Percentiles rank a stretch among this genome's conserved stretches.
phyloP scores from a whole-genome alignment of 1,284 basidiomycete genomes.

The Sanguinoderma infundibulare region DNA sequence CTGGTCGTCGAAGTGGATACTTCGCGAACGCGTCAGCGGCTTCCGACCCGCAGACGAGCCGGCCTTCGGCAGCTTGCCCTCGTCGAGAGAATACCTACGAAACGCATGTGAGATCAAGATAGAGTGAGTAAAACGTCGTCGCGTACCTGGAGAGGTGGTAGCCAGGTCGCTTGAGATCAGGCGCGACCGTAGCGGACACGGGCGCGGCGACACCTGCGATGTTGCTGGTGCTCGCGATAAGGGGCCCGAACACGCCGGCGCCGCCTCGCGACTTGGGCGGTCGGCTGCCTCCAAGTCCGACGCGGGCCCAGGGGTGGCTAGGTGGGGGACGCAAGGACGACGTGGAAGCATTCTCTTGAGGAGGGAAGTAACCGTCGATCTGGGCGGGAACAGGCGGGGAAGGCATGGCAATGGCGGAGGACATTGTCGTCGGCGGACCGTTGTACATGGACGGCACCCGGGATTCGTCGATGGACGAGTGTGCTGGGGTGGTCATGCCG shows the following conservation, averaged over 20 bases:
- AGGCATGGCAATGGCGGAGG: conserved; percentile 12
- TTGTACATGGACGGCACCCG: conserved; percentile 24
- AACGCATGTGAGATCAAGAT: background rate
- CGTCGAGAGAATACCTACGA: conserved; percentile 33
- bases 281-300: conserved; percentile 27
- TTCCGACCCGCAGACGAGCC: background rate
- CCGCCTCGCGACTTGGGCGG: conserved; percentile 57
- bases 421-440: conserved; percentile 6
- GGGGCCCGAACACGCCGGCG: conserved; percentile 74
- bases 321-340: conserved; percentile 17
- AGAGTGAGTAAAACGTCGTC: conserved; percentile 13
- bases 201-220: conserved; percentile 65
- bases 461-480: conserved; percentile 31
- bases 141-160: conserved; percentile 66
- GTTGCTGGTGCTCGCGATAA: conserved; percentile 76
- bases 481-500: conserved; percentile 25
- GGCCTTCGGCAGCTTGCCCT: conserved; percentile 26
- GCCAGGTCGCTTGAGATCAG: conserved; percentile 69
- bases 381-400: conserved; percentile 8
- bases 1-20: conserved; percentile 27
- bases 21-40: conserved; percentile 27
- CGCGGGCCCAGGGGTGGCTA: conserved; percentile 20
- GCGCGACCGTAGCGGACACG: conserved; percentile 55
- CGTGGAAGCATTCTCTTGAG: conserved; percentile 1
- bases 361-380: conserved; percentile 2